A percentile compares a stretch with the other conserved stretches of the same genome.
Conservation (phyloP, 1,139 yeast genomes). For the Saccharomyces hybrid region DNA sequence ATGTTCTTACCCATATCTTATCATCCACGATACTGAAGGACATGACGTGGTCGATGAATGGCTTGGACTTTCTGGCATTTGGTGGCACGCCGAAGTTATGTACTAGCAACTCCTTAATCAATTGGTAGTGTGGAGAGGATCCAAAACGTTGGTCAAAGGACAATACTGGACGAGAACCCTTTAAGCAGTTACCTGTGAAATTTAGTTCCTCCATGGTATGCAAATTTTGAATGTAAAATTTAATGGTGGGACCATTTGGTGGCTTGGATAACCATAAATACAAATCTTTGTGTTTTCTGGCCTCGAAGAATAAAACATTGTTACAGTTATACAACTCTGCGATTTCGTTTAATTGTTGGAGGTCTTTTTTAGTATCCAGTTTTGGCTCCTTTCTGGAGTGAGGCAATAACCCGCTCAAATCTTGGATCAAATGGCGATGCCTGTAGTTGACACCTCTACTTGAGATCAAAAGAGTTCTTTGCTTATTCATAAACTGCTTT, state of each 20-base stretch:
- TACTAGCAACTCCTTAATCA: constrained; percentile 76
- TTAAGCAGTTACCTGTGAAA: constrained; percentile 94
- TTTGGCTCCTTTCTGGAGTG: constrained; percentile 97
- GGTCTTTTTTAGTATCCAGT: constrained; percentile 84
- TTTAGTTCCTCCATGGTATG: constrained; percentile 95
- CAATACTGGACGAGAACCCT: constrained; percentile 89
- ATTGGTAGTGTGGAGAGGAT: constrained; percentile 52
- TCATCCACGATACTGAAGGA: constrained; percentile 88
- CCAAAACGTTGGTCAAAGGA: constrained; percentile 82
- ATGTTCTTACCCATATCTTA: constrained; percentile 93
- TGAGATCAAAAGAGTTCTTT: constrained; percentile 77
- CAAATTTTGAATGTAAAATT: constrained; percentile 87
- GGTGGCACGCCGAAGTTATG: constrained; percentile 97
- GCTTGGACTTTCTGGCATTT: constrained; percentile 83
- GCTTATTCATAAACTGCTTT: constrained; percentile 49
- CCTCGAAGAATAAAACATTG: constrained; percentile 88
- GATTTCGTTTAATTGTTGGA: constrained; percentile 83
- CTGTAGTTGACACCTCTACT: constrained; percentile 92
- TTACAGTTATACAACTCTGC: constrained; percentile 98
- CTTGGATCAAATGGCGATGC: constrained; percentile 90
- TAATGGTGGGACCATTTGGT: constrained; percentile 95
- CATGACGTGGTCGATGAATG: constrained; percentile 91
- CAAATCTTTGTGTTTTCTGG: constrained; percentile 92
- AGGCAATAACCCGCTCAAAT: constrained; percentile 72
- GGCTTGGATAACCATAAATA: constrained; percentile 94